Evolutionary conservation across 2,329 filamentous ascomycete species (phyloP).

Genomic region (Penicillium sp.): DNA sequence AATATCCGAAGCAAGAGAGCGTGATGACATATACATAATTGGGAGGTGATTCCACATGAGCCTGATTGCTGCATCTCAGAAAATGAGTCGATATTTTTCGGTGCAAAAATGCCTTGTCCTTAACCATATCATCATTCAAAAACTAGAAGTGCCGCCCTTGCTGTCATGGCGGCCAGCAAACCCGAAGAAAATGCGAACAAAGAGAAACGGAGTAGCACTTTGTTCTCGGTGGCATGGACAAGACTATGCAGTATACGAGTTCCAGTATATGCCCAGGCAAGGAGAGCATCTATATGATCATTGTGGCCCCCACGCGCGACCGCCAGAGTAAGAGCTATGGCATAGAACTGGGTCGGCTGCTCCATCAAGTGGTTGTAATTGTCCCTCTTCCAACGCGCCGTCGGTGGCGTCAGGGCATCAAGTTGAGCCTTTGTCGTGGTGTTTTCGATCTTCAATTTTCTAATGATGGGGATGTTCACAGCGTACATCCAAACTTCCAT

Average conservation of each 20-base stretch:
- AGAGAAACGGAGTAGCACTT: conserved; percentile 41
- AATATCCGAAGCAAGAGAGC: too few relatives aligned
- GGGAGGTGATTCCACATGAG: too few relatives aligned
- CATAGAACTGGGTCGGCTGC: conserved; percentile 53
- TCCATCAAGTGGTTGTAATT: conserved; percentile 52
- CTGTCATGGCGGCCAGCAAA: conserved; percentile 38
- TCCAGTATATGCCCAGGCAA: conserved; percentile 51
- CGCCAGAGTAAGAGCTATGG: conserved; percentile 41
- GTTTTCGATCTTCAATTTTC: conserved; percentile 21
- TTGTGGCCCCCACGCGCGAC: conserved; percentile 22
- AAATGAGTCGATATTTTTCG: too few relatives aligned
- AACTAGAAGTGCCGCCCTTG: not conserved
- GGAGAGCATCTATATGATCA: conserved; percentile 29
- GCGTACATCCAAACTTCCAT: conserved; percentile 50
- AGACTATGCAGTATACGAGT: conserved; percentile 46
- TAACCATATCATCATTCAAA: not conserved
- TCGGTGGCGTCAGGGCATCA: conserved; percentile 29
- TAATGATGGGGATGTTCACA: conserved; percentile 41
- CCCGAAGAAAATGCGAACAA: conserved; percentile 37
- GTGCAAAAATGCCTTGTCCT: too few relatives aligned
- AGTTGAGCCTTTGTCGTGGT: conserved; percentile 30
- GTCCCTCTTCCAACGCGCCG: conserved; percentile 43
- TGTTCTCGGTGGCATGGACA: conserved; percentile 44
- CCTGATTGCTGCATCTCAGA: too few relatives aligned
- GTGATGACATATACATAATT: too few relatives aligned